Evolutionary conservation across 164 flowering plant species (phyloP).

Genomic region (Protea cynaroides): DNA sequence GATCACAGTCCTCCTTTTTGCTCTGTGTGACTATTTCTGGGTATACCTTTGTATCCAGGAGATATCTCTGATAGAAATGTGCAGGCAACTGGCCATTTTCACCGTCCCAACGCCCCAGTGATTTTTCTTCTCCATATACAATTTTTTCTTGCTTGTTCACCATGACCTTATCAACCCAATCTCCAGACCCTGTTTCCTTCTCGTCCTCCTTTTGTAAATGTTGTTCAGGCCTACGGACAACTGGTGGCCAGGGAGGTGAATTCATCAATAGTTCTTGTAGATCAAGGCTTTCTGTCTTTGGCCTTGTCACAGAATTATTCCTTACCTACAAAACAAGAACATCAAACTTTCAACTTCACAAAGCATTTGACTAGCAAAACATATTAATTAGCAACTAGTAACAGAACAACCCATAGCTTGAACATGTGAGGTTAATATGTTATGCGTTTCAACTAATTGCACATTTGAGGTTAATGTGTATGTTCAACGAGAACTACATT

Average conservation of each 20-base stretch:
- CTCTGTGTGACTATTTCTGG: constrained; percentile 40
- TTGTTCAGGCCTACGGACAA: constrained; percentile 33
- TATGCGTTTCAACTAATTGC: no score
- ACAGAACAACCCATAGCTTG: no score
- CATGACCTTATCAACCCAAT: constrained; percentile 97
- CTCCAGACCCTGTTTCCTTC: constrained; percentile 49
- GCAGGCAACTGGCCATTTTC: constrained; percentile 40
- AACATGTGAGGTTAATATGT: no score
- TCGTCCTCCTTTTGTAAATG: constrained; percentile 47
- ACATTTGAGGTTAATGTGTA: no score
- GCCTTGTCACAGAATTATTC: constrained; percentile 35
- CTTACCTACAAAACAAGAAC: constrained; percentile 28
- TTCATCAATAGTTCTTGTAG: constrained; percentile 55
- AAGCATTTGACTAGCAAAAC: background rate
- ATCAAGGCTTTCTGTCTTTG: constrained; percentile 57
- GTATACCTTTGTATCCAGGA: constrained; percentile 44
- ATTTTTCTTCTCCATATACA: constrained; percentile 27
- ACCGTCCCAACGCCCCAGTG: constrained; percentile 43
- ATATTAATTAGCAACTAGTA: no score
- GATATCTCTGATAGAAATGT: constrained; percentile 48
- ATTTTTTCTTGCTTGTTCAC: constrained; percentile 75
- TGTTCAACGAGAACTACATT: no score
- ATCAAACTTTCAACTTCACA: background rate
- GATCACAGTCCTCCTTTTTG: constrained; percentile 42
- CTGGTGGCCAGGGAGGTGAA: constrained; percentile 78